Evolutionary conservation across 306 rosid genomes (phyloP), one percentile per base, ranked within the genome.

Genomic region (Heteromeles arbutifolia): DNA sequence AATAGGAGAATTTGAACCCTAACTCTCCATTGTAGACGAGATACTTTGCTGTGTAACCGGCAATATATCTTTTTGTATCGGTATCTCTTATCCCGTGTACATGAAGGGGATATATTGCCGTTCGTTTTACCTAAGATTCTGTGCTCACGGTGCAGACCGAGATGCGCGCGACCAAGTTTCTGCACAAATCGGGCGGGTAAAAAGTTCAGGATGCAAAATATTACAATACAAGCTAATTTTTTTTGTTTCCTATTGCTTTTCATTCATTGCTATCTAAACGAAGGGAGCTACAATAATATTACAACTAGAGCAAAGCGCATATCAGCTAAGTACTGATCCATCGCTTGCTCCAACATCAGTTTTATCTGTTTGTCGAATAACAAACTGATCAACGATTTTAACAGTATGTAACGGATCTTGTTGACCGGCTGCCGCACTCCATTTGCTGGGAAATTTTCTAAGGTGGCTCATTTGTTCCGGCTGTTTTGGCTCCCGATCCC

Each of bases 341-440:
- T 85, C 83, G 64, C 56, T 24, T 43, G 74, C 70, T 63, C 41
- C 84, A 58, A 77, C 85, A 50, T 78, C 84, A 69, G 80, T 66
- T 50, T 65, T 86, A 32, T 80, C 90, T 6, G 87, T 83, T 77
- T 74, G 84, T 72, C 58, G 78, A 74, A 90, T 90, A 67, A 89
- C 85, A 58, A 96, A 92, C 56, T 87, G 96, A 74, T 96, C 98
- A 44, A 96, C 96, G 78, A 96, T 83, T 84, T 88, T 96, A 77
- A 96, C 99, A 1, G 96, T 83, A 22, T 88, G 86, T 28, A 92
- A 74, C 15, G 99, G 98, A 74, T 92, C 98, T 73, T 84, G 97
- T 68, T 83, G 84, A 34, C 91, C 4, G 48, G 75, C 34, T 54
- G 86, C 86, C 28, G 98, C 97, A 74, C 79, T 79, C 91, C 91